Base-by-base conservation (phyloP, 2,329 filamentous ascomycete genomes). In the Apiospora sp. region DNA sequence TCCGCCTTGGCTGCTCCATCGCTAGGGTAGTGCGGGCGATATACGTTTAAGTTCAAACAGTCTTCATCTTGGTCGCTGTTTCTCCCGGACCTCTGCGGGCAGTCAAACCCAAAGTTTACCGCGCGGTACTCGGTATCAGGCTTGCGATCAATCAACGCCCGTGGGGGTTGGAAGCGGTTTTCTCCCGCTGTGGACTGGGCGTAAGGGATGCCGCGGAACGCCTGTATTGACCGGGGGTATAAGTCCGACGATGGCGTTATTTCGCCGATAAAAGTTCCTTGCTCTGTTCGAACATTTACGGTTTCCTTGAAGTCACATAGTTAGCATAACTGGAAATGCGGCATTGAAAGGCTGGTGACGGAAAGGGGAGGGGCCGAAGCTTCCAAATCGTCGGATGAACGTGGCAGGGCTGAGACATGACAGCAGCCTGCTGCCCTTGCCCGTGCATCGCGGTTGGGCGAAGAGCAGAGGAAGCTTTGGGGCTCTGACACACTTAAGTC, bases 1-100 rank as follows among this genome's bases (percentile, higher is more conserved):
- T 69, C 71, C 3, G 71, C 73, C 4, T 75, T 74, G 6, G 73
- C 71, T 3, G 73, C 68, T 3, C 78, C 76, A 68, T 79, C 75
- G 71, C 78, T 74, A 68, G 76, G 76, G 41, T 77, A 79, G 73
- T 80, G 77, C 0, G 85, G 83, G 16, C 86, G 83, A 75, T 84
- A 88, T 19, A 91, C 78, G 76, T 90, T 89, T 10, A 85, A 77
- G 73, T 86, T 87, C 41, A 91, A 81, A 72, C 88, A 89, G 78
- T 88, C 83, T 80, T 91, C 89, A 68, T 84, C 79, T 71, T 80
- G 79, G n/a, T 78, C 78, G 71, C 80, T 73, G 71, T 80, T 73
- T 24, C 76, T 77, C 30, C 72, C 74, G 10, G 69, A 73, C 13
- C 54, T 58, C 67, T 80, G 78, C 3, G 80, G 75, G 16, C 85